Conservation (phyloP, 2,329 filamentous ascomycete species). For the Chrysoporthe cubensis region DNA sequence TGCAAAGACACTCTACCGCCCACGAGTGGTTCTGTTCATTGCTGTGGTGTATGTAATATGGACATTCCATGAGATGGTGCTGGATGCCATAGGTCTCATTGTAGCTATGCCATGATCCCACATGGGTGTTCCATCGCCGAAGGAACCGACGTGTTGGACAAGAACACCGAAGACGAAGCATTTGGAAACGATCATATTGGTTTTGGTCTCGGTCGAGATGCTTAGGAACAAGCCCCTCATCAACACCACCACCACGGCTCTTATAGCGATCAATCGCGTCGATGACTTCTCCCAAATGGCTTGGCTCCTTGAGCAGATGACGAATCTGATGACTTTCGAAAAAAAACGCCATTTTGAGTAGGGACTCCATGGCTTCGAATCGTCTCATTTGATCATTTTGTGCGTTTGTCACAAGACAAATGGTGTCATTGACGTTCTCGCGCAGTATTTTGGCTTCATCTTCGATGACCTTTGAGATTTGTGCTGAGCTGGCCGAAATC, state of each 20-base stretch:
- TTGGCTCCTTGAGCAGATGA: background rate
- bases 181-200: background rate
- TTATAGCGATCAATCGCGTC: background rate
- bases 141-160: background rate
- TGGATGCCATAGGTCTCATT: background rate
- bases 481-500: background rate
- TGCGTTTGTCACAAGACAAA: background rate
- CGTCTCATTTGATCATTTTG: background rate
- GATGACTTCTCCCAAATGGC: background rate
- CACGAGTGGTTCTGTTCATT: background rate
- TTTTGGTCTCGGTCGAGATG: too few relatives aligned
- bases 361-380: background rate
- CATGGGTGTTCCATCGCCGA: background rate
- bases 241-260: background rate
- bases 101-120: background rate
- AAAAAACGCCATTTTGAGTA: background rate
- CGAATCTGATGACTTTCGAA: background rate
- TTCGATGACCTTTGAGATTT: background rate
- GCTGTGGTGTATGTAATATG: background rate
- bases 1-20: background rate
- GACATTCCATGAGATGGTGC: background rate
- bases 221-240: background rate
- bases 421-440: background rate
- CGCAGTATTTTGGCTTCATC: background rate
- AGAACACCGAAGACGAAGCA: background rate